phyloP scores from a whole-genome alignment of 2,329 filamentous ascomycete genomes.

The Fusarium sp. region DNA sequence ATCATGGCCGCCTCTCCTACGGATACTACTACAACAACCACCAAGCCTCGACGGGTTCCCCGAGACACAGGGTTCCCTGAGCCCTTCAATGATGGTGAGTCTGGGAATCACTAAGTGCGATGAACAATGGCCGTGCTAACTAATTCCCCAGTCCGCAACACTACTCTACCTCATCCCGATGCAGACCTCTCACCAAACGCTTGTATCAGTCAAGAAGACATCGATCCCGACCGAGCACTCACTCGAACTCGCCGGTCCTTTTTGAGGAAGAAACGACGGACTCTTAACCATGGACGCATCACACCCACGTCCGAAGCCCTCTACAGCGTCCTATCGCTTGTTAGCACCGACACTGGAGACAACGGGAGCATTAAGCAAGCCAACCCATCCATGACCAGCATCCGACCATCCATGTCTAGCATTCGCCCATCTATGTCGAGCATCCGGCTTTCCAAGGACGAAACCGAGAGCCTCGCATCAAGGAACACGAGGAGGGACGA shows the following conservation, averaged over 20 bases:
- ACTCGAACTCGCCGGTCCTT: conserved; percentile 61
- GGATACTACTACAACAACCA: conserved; percentile 41
- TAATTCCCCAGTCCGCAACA: conserved; percentile 61
- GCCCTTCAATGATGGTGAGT: conserved; percentile 61
- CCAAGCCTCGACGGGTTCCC: conserved; percentile 42
- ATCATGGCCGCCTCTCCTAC: conserved; percentile 44
- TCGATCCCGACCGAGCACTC: conserved; percentile 58
- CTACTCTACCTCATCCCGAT: conserved; percentile 71
- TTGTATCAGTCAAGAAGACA: conserved; percentile 66
- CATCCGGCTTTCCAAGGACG: conserved; percentile 53
- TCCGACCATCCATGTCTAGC: conserved; percentile 49
- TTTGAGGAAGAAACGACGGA: conserved; percentile 58
- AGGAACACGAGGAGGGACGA: conserved; percentile 43
- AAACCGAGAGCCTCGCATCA: conserved; percentile 53
- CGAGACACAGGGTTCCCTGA: conserved; percentile 66
- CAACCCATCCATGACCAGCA: conserved; percentile 46
- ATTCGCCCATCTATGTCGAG: conserved; percentile 49
- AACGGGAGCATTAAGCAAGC: conserved; percentile 37
- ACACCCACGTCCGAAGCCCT: conserved; percentile 50
- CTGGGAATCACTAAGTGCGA: too few relatives aligned
- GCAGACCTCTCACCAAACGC: conserved; percentile 69
- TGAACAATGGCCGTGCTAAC: conserved; percentile 12
- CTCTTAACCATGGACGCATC: conserved; percentile 61
- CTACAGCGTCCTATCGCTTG: conserved; percentile 51
- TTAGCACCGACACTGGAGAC: conserved; percentile 41